phyloP scores from a whole-genome alignment of 306 rosid species.

The Pyrus pyrifolia region DNA sequence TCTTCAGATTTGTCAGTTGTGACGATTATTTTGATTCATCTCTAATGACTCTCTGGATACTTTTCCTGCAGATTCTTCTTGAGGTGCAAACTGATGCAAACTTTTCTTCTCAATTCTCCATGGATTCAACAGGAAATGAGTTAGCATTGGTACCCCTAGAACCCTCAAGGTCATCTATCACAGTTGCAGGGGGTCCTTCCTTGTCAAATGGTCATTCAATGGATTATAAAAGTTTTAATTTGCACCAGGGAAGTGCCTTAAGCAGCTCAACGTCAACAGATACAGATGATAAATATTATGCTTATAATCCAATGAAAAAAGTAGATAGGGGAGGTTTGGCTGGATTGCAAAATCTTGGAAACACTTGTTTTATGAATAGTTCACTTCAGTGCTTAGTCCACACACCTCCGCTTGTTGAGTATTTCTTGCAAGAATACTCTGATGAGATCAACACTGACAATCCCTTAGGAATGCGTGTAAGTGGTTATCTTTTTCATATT shows the following conservation, averaged over 20 bases:
- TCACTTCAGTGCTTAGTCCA: conserved; percentile 91
- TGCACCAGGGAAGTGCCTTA: conserved; percentile 49
- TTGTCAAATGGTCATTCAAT: conserved; percentile 79
- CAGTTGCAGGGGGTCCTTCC: conserved; percentile 93
- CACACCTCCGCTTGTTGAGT: conserved; percentile 78
- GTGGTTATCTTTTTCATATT: conserved; percentile 33
- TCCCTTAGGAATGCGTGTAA: conserved; percentile 95
- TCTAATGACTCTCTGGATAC: conserved; percentile 18
- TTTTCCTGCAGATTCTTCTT: conserved; percentile 68
- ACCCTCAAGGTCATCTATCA: conserved; percentile 72
- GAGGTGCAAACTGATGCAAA: conserved; percentile 45
- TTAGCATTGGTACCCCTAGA: conserved; percentile 85
- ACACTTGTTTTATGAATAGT: conserved; percentile 98
- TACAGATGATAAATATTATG: conserved; percentile 52
- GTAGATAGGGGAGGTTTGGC: conserved; percentile 85
- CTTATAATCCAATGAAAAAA: conserved; percentile 31
- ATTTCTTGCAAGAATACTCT: conserved; percentile 84
- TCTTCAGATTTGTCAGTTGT: conserved; percentile 8
- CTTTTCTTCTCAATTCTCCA: conserved; percentile 32
- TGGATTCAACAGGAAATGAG: conserved; percentile 75
- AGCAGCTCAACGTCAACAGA: conserved; percentile 53
- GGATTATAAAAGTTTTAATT: conserved; percentile 41
- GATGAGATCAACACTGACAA: conserved; percentile 87
- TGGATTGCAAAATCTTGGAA: conserved; percentile 95
- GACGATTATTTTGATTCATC: conserved; percentile 13